Evolutionary conservation across 129 eudicot species (phyloP), one percentile per base, ranked within the genome.

Genomic region (Pittosporum tobira): DNA sequence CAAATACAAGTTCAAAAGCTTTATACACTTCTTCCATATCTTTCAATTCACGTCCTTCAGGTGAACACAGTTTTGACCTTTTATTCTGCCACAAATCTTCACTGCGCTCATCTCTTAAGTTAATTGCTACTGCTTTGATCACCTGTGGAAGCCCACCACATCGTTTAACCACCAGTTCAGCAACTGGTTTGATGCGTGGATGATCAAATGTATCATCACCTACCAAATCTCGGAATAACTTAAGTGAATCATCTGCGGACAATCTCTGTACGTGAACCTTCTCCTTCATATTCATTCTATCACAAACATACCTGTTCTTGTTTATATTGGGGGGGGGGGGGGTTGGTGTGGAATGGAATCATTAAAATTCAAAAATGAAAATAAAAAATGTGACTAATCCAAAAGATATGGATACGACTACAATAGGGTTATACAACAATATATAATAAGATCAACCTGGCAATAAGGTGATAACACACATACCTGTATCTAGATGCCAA

Each of bases 111-210:
- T 26, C 24, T 59, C 16, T 69, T 12, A 69, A 51, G 28, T 31
- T 12, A n/a, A 1, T 37, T 19, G 53, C 74, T 2, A 69, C 61
- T 18, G 25, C 59, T 30, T 69, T 69, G 19, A 69, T 69, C 67
- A 69, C 29, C 37, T 59, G 62, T 0, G 56, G 74, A 27, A 49
- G 51, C 19, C 64, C 67, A 21, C 74, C 67, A 61, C 74, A 69
- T 18, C 54, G n/a, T 37, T 69, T 61, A 8, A 69, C 49, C 8
- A 69, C 24, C 22, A 1, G 10, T 21, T 69, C 67, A 16, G 74
- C 74, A 47, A 49, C 61, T 14, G 48, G 20, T 27, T 25, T 59
- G 22, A 69, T 37, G 1, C 19, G 21, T 11, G 62, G 59, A 24
- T 51, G 51, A 47, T 47, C 2, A 47, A 47, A 47, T 1, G 24